Evolutionary conservation across 306 rosid species (phyloP).

Genomic region (Geum urbanum): DNA sequence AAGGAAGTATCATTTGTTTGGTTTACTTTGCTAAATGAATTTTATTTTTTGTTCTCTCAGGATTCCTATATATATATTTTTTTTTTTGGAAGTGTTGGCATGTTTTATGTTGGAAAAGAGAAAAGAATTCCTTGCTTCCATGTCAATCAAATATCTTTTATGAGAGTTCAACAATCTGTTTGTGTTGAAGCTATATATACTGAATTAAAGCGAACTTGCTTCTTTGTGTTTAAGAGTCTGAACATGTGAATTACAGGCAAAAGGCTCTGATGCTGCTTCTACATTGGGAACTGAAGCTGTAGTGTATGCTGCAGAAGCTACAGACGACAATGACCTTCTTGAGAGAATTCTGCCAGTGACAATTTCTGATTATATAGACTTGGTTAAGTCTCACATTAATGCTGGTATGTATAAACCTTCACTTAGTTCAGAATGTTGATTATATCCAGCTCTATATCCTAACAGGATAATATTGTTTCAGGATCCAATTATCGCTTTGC

Average conservation of each 20-base stretch:
- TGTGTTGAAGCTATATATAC: not conserved
- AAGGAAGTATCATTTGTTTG: not conserved
- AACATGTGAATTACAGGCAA: slow-evolving; percentile 49
- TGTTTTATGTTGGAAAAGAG: not conserved
- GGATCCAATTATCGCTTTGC: slow-evolving; percentile 75
- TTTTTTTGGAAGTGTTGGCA: not conserved
- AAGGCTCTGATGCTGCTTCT: slow-evolving; percentile 91
- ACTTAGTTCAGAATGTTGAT: slow-evolving; percentile 17
- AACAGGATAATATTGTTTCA: slow-evolving; percentile 28
- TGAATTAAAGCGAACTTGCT: not conserved
- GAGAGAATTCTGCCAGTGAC: slow-evolving; percentile 81
- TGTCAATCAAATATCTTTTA: not conserved
- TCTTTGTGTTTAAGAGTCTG: slow-evolving; percentile 14
- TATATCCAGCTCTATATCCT: slow-evolving; percentile 12
- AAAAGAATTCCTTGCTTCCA: not conserved
- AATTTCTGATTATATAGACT: slow-evolving; percentile 66
- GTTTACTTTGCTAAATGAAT: not conserved
- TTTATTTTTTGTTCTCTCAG: not conserved
- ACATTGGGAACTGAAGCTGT: slow-evolving; percentile 92
- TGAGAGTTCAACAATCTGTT: not conserved
- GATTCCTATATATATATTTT: not conserved
- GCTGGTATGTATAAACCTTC: slow-evolving; percentile 52
- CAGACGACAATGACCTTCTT: slow-evolving; percentile 77
- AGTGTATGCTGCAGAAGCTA: slow-evolving; percentile 94
- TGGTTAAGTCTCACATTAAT: slow-evolving; percentile 71